Evolutionary conservation across 75 land plant genomes (phyloP), one percentile per base, ranked within the genome.

Genomic region (Cryptomeria japonica): DNA sequence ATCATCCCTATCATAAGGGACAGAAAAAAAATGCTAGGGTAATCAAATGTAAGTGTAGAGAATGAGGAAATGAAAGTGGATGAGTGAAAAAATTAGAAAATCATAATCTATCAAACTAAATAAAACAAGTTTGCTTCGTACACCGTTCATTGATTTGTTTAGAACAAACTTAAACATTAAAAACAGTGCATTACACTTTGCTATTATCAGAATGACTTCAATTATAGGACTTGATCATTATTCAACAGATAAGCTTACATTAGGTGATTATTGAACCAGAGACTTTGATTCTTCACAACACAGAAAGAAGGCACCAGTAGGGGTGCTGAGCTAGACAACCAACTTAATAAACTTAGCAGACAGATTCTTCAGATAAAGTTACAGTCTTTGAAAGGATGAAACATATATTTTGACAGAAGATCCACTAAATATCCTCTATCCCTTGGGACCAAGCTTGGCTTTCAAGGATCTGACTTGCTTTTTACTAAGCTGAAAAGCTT

Each of bases 391-490:
- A 28, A 28, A 3, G n/a, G 49, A 82, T 12, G 31, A 46, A 75
- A 12, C 84, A n/a, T 75, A 38, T 16, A 16, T 34, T 2, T 75
- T 34, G 12, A 25, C 7, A 64, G 70, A 25, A 9, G 37, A 82
- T 46, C 32, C 49, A 44, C 4, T 44, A 41, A 22, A 79, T 39
- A 89, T 36, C 49, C 31, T 44, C 46, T n/a, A 87, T 49, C 28
- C 15, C 88, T 90, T 58, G 75, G 93, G 87, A 37, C 72, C 51
- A 56, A 92, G 87, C 86, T 44, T 93, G 86, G 85, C 88, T 56
- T 85, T 89, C 91, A 93, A 78, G 80, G 32, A 80, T 42, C 88
- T 87, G 32, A 93, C 84, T 37, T 91, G 87, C 87, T 88, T 80
- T 28, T 19, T 19, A 28, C 83, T 89, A 64, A 91, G 86, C 46